Base-by-base conservation (phyloP, 2,329 filamentous ascomycete species). In the Colletotrichum graminicola region DNA sequence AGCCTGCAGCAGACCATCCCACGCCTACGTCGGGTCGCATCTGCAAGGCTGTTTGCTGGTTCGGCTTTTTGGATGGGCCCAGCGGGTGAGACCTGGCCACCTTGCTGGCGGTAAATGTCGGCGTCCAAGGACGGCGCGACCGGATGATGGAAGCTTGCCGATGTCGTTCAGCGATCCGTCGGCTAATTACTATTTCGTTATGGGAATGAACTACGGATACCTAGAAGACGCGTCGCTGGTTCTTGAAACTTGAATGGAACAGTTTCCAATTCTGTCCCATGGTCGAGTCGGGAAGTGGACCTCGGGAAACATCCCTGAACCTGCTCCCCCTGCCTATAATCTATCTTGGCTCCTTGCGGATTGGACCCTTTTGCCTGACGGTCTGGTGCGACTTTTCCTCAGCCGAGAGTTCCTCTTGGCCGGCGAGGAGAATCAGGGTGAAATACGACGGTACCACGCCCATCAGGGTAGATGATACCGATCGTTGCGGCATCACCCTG, bases 191-290 rank as follows among this genome's bases (percentile, higher is more conserved):
- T 52, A 45, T 26, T 18, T 49, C 59, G 32, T 41, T 54, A 54
- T 47, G 45, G 45, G 10, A 23, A 45, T 59, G 52, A 66, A 43
- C 7, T n/a, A n/a, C n/a, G n/a, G n/a, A n/a, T n/a, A n/a, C n/a
- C n/a, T 39, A 56, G 39, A 60, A 63, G 59, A 32, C 54, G 59
- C 65, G 57, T 57, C 39, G 57, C 59, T 64, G 54, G n/a, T 67
- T 72, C 65, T 64, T 69, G 69, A 72, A 72, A 72, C 69, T 69
- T 69, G 23, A 72, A 72, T 72, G 69, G 69, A 72, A 72, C 69
- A 69, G 59, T 68, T 60, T 55, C 68, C 26, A 71, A 71, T 65
- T 71, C 32, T 71, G 41, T 60, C 62, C 65, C 49, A 59, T 39
- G 12, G 54, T 68, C 45, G 47, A 62, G 56, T 71, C 59, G 69